phyloP scores from a whole-genome alignment of 306 rosid genomes.

The Ormosia semicastrata region DNA sequence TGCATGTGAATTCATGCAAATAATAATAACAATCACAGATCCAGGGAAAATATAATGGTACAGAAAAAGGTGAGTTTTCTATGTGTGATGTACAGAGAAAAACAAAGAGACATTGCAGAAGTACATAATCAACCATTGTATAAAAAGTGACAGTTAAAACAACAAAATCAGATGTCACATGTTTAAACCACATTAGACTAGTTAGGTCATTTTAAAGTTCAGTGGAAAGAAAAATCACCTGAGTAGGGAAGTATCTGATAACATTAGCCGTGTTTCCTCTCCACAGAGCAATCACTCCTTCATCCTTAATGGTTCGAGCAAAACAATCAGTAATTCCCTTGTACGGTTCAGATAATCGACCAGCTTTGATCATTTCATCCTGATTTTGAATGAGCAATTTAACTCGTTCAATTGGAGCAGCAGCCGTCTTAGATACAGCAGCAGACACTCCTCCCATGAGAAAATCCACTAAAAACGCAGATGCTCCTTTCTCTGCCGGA shows the following conservation, averaged over 20 bases:
- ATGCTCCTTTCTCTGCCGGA: constrained; percentile 61
- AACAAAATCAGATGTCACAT: background rate
- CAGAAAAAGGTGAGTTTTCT: background rate
- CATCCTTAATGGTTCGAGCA: constrained; percentile 69
- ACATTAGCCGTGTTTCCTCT: constrained; percentile 87
- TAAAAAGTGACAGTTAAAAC: background rate
- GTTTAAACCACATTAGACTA: background rate
- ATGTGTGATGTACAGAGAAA: background rate
- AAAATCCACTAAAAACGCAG: constrained; percentile 56
- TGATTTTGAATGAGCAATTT: constrained; percentile 74
- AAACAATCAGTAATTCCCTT: constrained; percentile 76
- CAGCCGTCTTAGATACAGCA: constrained; percentile 79
- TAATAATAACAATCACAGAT: background rate
- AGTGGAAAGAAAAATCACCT: constrained; percentile 43
- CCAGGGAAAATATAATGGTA: background rate
- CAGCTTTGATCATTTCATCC: constrained; percentile 72
- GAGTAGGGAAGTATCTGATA: constrained; percentile 86
- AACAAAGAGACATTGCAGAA: background rate
- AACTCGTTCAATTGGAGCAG: constrained; percentile 82
- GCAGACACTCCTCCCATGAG: constrained; percentile 88
- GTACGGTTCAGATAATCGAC: constrained; percentile 71
- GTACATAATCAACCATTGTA: background rate
- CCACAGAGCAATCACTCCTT: constrained; percentile 68
- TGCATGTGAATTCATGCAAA: background rate
- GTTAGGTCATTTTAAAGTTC: background rate